Base-by-base conservation (phyloP, 805 yeast species). In the Monosporozyma siamensis region DNA sequence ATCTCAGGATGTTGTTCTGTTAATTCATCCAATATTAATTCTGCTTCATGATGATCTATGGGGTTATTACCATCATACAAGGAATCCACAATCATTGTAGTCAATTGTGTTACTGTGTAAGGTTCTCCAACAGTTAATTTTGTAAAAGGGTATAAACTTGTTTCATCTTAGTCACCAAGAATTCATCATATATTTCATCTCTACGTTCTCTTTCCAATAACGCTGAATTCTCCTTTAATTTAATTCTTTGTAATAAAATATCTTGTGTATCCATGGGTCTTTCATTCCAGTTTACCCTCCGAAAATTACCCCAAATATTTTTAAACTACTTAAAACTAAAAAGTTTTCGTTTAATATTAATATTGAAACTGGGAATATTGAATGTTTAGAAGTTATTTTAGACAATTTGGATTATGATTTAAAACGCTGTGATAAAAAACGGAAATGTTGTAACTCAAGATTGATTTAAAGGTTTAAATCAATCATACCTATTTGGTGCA, bases 31-130 rank as follows among this genome's bases (percentile, higher is more conserved):
- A 61, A 39, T 3, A 58, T 51, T 18, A 51, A 54, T 17, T 46
- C 50, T 1, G 59, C 56, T 39, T 59, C 65, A 8, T 44, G 43
- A 6, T 34, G 37, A 10, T 63, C 63, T 21, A 59, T 53, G 4
- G 65, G 65, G 32, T 59, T 61, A 40, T 59, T 59, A 40, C 59
- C 52, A 40, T 61, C 63, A 34, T 50, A 53, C 25, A 61, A 47
- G 41, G 58, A 51, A 37, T 61, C 65, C 8, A 56, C 62, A 37
- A 59, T 52, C 12, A 61, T 35, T 4, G 51, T 37, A 22, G 50
- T 44, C 11, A 61, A 34, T 35, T 58, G 50, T 6, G 61, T 57
- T 8, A 38, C 48, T 0, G 65, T 61, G 32, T 61, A 58, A 10
- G 65, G 65, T 35, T 44, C 40, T 20, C 48, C 47, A 44, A 49